A percentile compares a stretch with the other conserved stretches of the same genome.
Evolutionary conservation across 2,329 filamentous ascomycete genomes (phyloP).

Genomic region (Phaeosphaeria sp.): DNA sequence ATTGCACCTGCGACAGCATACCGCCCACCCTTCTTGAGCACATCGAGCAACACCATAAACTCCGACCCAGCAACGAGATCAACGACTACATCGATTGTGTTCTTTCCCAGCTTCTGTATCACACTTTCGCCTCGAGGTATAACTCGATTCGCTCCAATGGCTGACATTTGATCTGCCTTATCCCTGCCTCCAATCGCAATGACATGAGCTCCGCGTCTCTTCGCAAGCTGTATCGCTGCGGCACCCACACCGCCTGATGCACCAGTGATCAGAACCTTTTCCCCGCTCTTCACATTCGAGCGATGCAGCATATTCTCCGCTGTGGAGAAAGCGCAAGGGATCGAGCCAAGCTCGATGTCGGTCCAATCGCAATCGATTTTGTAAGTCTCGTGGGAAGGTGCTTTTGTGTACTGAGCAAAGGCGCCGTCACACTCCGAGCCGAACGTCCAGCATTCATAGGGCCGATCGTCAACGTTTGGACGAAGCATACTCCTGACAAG

Average conservation of each 20-base stretch:
- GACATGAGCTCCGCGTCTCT: conserved; percentile 8
- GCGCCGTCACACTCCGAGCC: conserved; percentile 15
- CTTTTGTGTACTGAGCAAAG: conserved; percentile 13
- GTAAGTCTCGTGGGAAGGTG: conserved; percentile 10
- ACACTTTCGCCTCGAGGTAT: conserved; percentile 5
- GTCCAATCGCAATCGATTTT: conserved; percentile 7
- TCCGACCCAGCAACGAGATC: conserved; percentile 14
- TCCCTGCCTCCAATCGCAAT: conserved; percentile 10
- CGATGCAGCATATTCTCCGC: conserved; percentile 18
- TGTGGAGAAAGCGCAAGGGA: conserved; percentile 17
- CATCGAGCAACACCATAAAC: conserved; percentile 12
- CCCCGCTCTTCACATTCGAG: background rate
- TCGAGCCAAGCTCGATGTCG: conserved; percentile 11
- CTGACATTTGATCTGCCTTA: conserved; percentile 6
- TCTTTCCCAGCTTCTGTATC: conserved; percentile 5
- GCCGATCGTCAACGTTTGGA: background rate
- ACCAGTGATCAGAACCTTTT: conserved; percentile 13
- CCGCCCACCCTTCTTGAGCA: conserved; percentile 15
- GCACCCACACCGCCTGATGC: conserved; percentile 16
- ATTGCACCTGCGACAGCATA: conserved; percentile 17
- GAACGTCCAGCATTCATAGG: conserved; percentile 17
- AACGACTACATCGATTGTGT: conserved; percentile 9
- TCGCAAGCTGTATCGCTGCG: conserved; percentile 17
- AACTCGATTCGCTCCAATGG: conserved; percentile 9
- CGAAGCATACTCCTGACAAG: conserved; percentile 9